These are phyloP conservation scores for Phialocephala sp. DNA, from an alignment of 2,329 filamentous ascomycete species.

Conservation along the genomic window DNA sequence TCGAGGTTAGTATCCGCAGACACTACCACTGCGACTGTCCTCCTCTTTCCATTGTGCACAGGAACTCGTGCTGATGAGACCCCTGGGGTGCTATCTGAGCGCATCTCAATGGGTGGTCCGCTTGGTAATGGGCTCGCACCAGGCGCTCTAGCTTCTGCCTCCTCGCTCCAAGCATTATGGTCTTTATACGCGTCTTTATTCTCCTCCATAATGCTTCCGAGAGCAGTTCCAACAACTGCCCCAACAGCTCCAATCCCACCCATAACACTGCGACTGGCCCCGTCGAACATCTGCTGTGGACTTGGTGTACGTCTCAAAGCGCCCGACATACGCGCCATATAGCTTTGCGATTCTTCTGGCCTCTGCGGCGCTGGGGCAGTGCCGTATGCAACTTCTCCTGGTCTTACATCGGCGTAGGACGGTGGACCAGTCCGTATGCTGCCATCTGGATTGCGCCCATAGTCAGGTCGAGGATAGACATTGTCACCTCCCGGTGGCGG, in stretches of 20 bases:
- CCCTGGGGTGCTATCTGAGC: constrained; percentile 33
- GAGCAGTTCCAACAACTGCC: constrained; percentile 79
- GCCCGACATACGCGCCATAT: constrained; percentile 80
- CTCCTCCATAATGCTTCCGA: constrained; percentile 84
- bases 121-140: constrained; percentile 44
- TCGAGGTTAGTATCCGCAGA: constrained; percentile 74
- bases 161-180: constrained; percentile 91
- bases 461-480: constrained; percentile 41
- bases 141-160: constrained; percentile 72
- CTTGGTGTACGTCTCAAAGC: constrained; percentile 82
- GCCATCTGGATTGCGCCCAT: constrained; percentile 40
- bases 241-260: constrained; percentile 85
- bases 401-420: constrained; percentile 47
- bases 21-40: constrained; percentile 86
- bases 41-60: constrained; percentile 53
- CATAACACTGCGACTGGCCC: constrained; percentile 78
- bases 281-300: constrained; percentile 87
- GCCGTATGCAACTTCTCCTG: constrained; percentile 50
- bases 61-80: constrained; percentile 39
- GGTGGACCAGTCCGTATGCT: constrained; percentile 46
- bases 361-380: constrained; percentile 43
- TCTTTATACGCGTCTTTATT: constrained; percentile 81
- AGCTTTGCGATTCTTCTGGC: constrained; percentile 57
- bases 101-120: constrained; percentile 34
- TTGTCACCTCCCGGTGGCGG: constrained; percentile 54